These are phyloP conservation scores for Kalaharituber pfeilii DNA, from an alignment of 2,329 filamentous ascomycete species.

Conservation along the genomic window DNA sequence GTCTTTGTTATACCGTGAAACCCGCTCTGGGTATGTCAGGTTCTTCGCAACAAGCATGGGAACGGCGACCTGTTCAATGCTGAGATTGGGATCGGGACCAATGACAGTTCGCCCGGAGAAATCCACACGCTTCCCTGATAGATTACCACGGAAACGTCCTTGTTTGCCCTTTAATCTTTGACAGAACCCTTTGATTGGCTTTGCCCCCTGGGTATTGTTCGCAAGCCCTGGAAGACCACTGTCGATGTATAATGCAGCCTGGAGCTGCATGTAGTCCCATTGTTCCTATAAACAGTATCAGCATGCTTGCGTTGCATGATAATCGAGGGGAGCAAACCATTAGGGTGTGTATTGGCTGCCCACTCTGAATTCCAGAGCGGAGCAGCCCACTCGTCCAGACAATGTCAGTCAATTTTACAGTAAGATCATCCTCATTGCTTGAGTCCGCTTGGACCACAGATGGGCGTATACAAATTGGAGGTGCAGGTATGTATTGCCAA, in stretches of 20 bases:
- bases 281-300: conserved; percentile 42
- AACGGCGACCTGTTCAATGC: conserved; percentile 84
- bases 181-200: conserved; percentile 81
- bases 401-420: conserved; percentile 91
- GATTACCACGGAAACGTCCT: conserved; percentile 86
- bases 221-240: conserved; percentile 88
- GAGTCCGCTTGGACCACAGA: conserved; percentile 85
- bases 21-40: conserved; percentile 83
- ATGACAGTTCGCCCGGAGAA: conserved; percentile 97
- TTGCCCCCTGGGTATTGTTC: conserved; percentile 60
- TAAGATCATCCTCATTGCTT: conserved; percentile 91
- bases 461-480: conserved; percentile 82
- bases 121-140: conserved; percentile 96
- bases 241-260: conserved; percentile 96
- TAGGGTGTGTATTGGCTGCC: conserved; percentile 68
- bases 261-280: conserved; percentile 91
- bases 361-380: conserved; percentile 62
- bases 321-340: conserved; percentile 35
- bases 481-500: conserved; percentile 89
- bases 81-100: conserved; percentile 85
- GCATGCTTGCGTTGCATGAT: neutral
- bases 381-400: conserved; percentile 82
- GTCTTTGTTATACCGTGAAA: conserved; percentile 66
- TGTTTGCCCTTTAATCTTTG: conserved; percentile 95
- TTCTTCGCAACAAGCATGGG: conserved; percentile 87